Evolutionary conservation across 768 basidiomycete species (phyloP).

Genomic region (Naganishia friedmannii): DNA sequence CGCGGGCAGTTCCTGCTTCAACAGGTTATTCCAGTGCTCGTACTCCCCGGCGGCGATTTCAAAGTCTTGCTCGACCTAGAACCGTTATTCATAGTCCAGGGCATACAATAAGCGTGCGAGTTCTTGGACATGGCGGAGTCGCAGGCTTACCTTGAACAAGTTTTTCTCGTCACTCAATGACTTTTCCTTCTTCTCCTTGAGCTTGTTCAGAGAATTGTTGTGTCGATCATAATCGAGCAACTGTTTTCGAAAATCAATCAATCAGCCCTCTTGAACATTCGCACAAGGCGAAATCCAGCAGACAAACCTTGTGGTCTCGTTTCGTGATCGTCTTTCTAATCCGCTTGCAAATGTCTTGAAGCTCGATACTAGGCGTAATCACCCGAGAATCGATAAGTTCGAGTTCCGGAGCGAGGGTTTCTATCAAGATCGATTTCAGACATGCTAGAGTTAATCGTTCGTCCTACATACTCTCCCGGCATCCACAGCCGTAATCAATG

Average conservation of each 20-base stretch:
- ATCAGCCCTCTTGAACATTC: background rate
- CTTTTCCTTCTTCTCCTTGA: conserved; percentile 98
- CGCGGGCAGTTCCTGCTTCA: conserved; percentile 89
- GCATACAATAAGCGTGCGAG: background rate
- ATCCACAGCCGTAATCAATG: background rate
- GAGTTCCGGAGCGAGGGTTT: conserved; percentile 78
- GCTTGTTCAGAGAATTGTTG: conserved; percentile 91
- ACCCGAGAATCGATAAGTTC: conserved; percentile 89
- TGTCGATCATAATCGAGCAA: conserved; percentile 90
- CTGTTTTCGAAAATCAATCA: conserved; percentile 51
- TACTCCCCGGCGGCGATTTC: conserved; percentile 88
- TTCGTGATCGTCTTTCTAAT: conserved; percentile 94
- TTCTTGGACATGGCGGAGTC: background rate
- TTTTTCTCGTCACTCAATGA: conserved; percentile 93
- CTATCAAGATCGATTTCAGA: too few species aligned
- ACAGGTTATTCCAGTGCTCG: conserved; percentile 80
- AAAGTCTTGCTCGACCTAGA: conserved; percentile 92
- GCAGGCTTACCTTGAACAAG: conserved; percentile 72
- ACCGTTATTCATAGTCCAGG: background rate
- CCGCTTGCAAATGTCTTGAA: conserved; percentile 77
- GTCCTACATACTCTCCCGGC: too few species aligned
- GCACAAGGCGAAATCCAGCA: background rate
- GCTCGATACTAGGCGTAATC: conserved; percentile 79
- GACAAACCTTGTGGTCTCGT: conserved; percentile 84
- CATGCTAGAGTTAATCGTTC: too few species aligned